A percentile compares a stretch with the other conserved stretches of the same genome.
Conservation (phyloP, 176 grass and related monocot species). For the Lolium rigidum region DNA sequence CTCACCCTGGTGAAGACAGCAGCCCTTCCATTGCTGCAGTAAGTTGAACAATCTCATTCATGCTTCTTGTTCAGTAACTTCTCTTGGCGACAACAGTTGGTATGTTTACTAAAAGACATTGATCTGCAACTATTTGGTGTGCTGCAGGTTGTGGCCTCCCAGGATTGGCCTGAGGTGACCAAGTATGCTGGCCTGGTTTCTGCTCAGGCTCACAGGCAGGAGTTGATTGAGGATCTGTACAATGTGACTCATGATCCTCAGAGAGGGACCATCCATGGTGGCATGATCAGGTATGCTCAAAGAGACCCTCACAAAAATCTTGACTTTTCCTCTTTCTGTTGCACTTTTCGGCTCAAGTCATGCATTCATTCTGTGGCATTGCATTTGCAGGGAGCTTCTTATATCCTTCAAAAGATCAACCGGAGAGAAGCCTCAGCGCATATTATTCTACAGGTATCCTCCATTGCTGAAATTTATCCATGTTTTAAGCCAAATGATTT, state of each 20-base stretch:
- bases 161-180: slow-evolving; percentile 97
- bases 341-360: neutral
- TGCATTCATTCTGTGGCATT: neutral
- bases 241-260: slow-evolving; percentile 78
- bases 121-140: neutral
- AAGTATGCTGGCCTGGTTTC: slow-evolving; percentile 95
- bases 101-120: neutral
- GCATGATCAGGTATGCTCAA: slow-evolving; percentile 74
- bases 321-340: too few species aligned
- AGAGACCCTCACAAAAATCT: too few species aligned
- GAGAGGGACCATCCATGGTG: slow-evolving; percentile 61
- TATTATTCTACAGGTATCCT: slow-evolving; percentile 86
- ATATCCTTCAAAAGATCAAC: slow-evolving; percentile 86
- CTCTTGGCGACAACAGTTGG: neutral
- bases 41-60: slow-evolving; percentile 22
- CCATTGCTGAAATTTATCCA: neutral
- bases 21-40: slow-evolving; percentile 96
- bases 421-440: slow-evolving; percentile 66
- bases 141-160: slow-evolving; percentile 89
- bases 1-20: slow-evolving; percentile 91
- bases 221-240: slow-evolving; percentile 89
- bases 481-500: too few species aligned
- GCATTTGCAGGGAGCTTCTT: slow-evolving; percentile 82
- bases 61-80: slow-evolving; percentile 9
- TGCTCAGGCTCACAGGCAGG: slow-evolving; percentile 86